A percentile compares a stretch with the other conserved stretches of the same genome.
These are phyloP conservation scores for Boletus coccyginus DNA, from an alignment of 768 basidiomycete species.

Conservation along the genomic window DNA sequence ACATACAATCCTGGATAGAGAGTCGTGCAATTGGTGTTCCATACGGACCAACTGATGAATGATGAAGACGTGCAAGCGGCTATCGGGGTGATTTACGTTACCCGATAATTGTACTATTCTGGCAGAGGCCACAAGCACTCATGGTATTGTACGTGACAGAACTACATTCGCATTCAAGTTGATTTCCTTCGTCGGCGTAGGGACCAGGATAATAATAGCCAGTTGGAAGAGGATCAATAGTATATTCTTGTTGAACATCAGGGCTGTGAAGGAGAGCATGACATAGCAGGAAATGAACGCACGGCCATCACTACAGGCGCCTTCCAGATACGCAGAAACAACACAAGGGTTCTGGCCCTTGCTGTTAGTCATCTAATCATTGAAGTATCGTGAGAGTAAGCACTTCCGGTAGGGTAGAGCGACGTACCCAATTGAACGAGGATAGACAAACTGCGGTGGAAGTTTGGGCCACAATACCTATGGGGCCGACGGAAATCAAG, in stretches of 20 bases:
- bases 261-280: conserved; percentile 6
- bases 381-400: not conserved
- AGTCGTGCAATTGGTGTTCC: conserved; percentile 47
- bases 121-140: conserved; percentile 58
- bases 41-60: conserved; percentile 46
- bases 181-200: conserved; percentile 22
- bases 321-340: conserved; percentile 42
- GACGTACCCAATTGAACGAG: conserved; percentile 28
- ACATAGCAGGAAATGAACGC: conserved; percentile 17
- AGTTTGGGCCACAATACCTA: conserved; percentile 19
- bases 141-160: conserved; percentile 54
- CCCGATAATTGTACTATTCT: conserved; percentile 40
- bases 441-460: no score
- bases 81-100: conserved; percentile 14
- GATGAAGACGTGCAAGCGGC: not conserved
- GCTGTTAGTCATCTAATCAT: conserved; percentile 38
- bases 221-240: conserved; percentile 38
- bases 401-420: no score
- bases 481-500: conserved; percentile 17
- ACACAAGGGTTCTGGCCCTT: conserved; percentile 46
- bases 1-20: conserved; percentile 30
- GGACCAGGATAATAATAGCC: conserved; percentile 33
- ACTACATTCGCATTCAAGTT: conserved; percentile 56
- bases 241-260: conserved; percentile 31
- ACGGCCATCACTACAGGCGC: conserved; percentile 43